Evolutionary conservation across 352 stramenopile species (phyloP).

Genomic region (Phytophthora pseudosyringae): DNA sequence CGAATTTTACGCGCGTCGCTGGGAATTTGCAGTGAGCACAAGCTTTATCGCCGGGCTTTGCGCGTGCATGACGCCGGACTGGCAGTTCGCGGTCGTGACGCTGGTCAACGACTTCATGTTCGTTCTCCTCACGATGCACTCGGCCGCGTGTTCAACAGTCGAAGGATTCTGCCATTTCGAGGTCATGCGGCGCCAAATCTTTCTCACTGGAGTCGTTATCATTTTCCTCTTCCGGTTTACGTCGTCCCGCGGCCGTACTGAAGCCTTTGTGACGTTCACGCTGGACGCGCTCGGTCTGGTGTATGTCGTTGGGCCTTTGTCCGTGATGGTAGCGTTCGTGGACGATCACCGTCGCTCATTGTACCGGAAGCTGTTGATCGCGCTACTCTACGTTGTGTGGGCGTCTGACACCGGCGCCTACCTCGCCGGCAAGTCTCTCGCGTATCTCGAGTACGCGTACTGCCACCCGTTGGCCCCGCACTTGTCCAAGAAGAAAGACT

Average conservation of each 20-base stretch:
- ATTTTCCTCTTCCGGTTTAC: background rate
- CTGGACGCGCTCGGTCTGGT: background rate
- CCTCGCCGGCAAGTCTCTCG: conserved; percentile 86
- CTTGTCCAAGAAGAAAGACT: background rate
- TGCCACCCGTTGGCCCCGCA: conserved; percentile 64
- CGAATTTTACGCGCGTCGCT: background rate
- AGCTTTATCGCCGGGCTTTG: conserved; percentile 34
- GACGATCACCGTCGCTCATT: conserved; percentile 1
- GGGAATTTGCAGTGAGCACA: conserved; percentile 8
- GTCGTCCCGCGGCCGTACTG: background rate
- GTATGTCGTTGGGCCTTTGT: conserved; percentile 29
- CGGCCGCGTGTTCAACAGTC: background rate
- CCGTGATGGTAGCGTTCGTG: conserved; percentile 44
- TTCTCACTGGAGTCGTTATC: background rate
- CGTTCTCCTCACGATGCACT: conserved; percentile 29
- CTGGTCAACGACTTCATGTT: conserved; percentile 44
- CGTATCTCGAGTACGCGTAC: conserved; percentile 77
- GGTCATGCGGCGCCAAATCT: background rate
- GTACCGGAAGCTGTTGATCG: conserved; percentile 50
- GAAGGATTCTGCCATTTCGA: background rate
- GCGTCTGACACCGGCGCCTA: conserved; percentile 91
- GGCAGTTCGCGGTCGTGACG: conserved; percentile 35
- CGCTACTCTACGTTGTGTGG: conserved; percentile 56
- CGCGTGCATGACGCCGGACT: conserved; percentile 43
- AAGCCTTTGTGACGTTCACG: conserved; percentile 1